Base-by-base conservation (phyloP, 176 grass and related monocot genomes). In the Melocanna baccifera region DNA sequence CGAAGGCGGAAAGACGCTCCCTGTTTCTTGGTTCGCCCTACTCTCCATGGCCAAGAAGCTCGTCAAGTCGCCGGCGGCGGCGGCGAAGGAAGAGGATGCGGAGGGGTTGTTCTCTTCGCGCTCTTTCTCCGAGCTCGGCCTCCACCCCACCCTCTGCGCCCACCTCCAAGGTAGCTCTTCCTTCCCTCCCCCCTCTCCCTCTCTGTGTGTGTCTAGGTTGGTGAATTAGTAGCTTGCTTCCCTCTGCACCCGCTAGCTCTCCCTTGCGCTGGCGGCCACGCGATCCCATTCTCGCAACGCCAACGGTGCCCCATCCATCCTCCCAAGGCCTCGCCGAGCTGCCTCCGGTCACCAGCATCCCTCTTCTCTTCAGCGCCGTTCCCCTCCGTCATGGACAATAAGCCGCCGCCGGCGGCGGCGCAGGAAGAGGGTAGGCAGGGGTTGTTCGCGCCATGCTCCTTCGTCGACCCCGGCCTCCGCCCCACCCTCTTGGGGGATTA, bases 391-490 rank as follows among this genome's bases (percentile, higher is more conserved):
- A 51, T 51, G 48, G 15, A 14, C 48, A 53, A 53, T 53, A 19
- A 20, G 50, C 50, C 18, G n/a, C n/a, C n/a, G n/a, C 10, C 43
- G 43, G 1, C 42, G 18, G 16, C 50, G 50, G 50, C 50, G 50
- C 16, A 67, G 62, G 67, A 80, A 42, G 81, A 75, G 23, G 69
- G 59, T 12, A 50, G n/a, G n/a, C 62, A 63, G 46, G 78, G 84
- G 20, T 18, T 97, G 41, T 93, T 93, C 71, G 91, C 89, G 12
- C 89, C 93, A 2, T 90, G 91, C 64, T 90, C 91, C 42, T 93
- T 98, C 37, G 19, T 83, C 12, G 89, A 98, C 53, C 96, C 95
- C 73, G 93, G 91, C 2, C 89, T 98, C 65, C 85, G 90, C 68
- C 78, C 92, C 77, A 87, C 71, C 13, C 16, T 3, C 32, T 28